Evolutionary conservation across 768 basidiomycete genomes (phyloP), one percentile per base, ranked within the genome.

Genomic region (Calocybe cyanea): DNA sequence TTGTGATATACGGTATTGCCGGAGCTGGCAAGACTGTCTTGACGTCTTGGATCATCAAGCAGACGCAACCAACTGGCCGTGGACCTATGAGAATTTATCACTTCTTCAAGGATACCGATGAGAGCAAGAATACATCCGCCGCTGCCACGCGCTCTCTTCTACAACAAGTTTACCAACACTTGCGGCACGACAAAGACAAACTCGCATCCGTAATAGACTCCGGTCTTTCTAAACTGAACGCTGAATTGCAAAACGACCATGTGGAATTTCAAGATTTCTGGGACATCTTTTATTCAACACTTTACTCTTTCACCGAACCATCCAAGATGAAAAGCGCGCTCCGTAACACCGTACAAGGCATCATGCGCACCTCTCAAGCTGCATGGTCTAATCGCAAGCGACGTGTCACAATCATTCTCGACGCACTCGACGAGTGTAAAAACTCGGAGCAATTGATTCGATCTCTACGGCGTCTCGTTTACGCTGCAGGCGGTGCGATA

Each of bases 381-480:
- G 30, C 15, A 18, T 17, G 11, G n/a, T 19, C 23, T 9, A 34
- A n/a, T 8, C 2, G 20, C 18, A 1, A 3, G 18, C 9, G 10
- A 13, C 9, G 14, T 17, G 17, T 37, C 18, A 38, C 28, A 14
- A 18, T 45, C 4, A 28, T 45, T 9, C 35, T 45, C 37, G 44
- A 45, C 25, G 44, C 44, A 2, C 23, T 45, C 24, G 44, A 45
- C 17, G 44, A 45, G n/a, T 45, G 44, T 25, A 45, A 37, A 14
- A 25, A 36, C 9, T 35, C 44, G 18, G 38, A 38, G 25, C 44
- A 21, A 8, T 19, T 45, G 3, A 25, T 31, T 18, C 35, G 37
- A 30, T 34, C 30, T 35, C 37, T 45, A 7, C 36, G 28, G 11
- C 30, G 14, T 15, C 36, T 45, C 8, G 44, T 38, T 21, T 36